Percentiles rank a stretch among this genome's conserved stretches.
Conservation (phyloP, 805 yeast species). For the Naumovozyma dairenensis region DNA sequence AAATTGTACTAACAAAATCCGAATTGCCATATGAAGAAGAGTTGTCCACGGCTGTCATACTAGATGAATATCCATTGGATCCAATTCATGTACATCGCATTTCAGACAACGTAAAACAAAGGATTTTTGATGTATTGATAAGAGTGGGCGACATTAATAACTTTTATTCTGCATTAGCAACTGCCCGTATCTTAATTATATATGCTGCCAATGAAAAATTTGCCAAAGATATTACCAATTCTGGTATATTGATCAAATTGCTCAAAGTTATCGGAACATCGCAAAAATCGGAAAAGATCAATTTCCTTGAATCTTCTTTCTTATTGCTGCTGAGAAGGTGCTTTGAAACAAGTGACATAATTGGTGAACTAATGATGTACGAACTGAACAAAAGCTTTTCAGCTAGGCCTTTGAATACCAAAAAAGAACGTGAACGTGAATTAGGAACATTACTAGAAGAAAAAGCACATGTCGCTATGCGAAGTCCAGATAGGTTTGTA, state of each 20-base stretch:
- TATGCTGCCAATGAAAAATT: constrained; percentile 38
- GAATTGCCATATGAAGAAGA: constrained; percentile 39
- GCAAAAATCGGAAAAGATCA: constrained; percentile 31
- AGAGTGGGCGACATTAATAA: constrained; percentile 32
- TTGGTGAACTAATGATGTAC: constrained; percentile 39
- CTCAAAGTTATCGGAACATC: constrained; percentile 33
- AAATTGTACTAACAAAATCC: constrained; percentile 42
- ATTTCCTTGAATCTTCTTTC: constrained; percentile 38
- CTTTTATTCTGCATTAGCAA: constrained; percentile 40
- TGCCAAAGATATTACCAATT: constrained; percentile 34
- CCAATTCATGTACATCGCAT: constrained; percentile 18
- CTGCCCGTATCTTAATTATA: constrained; percentile 46
- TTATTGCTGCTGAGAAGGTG: constrained; percentile 55
- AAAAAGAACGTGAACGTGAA: constrained; percentile 33
- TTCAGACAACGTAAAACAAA: constrained; percentile 16
- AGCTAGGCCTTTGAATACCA: constrained; percentile 26
- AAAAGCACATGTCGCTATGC: constrained; percentile 34
- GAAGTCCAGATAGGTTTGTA: constrained; percentile 41
- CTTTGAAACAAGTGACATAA: constrained; percentile 48
- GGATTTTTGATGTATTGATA: constrained; percentile 38
- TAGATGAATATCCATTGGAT: constrained; percentile 11
- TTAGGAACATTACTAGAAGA: constrained; percentile 41
- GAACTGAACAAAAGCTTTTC: constrained; percentile 41
- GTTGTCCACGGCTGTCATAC: constrained; percentile 18
- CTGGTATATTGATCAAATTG: constrained; percentile 41